Evolutionary conservation across 1,139 yeast species (phyloP), one percentile per base, ranked within the genome.

Genomic region (Protomyces arabidopsidicola): DNA sequence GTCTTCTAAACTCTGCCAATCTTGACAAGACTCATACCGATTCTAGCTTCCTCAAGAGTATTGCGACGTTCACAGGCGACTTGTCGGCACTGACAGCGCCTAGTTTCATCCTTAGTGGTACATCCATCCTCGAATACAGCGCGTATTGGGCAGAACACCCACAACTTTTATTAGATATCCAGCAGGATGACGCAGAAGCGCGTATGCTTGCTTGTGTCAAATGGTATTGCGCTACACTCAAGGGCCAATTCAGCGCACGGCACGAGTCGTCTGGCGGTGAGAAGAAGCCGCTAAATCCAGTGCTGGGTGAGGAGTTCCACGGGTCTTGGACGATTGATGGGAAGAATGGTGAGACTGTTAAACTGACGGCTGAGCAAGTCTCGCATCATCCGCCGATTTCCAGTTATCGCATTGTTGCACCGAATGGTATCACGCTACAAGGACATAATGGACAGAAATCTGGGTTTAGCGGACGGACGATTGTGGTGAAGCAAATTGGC

Each of bases 321-420:
- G 88, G 97, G 72, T 90, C 87, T 73, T 93, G 98, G 98, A n/a
- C 48, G 10, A 10, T 42, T n/a, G 9, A 16, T 6, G 48, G 24
- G 12, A 10, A 18, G 24, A 55, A 56, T 39, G 53, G 55, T 22
- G 65, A 45, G 12, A 54, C 42, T 20, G 64, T 64, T 1, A 55
- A 12, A 14, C 91, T 91, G 73, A 76, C 91, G 14, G 81, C 98
- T 0, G 98, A 93, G 74, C 98, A 93, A 75, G 90, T 97, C 0
- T 88, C 96, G 22, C 98, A 93, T 72, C 98, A 93, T 73, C 98
- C 98, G n/a, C 98, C 98, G 5, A 88, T 93, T 73, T 51, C 97
- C 18, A 97, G 95, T 1, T 93, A 90, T 73, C 82, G 89, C 45
- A 81, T 93, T 64, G 78, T 81, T 72, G 90, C 90, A 73, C 88